Evolutionary conservation across 352 stramenopile genomes (phyloP).

Genomic region (Globisporangium parvum): DNA sequence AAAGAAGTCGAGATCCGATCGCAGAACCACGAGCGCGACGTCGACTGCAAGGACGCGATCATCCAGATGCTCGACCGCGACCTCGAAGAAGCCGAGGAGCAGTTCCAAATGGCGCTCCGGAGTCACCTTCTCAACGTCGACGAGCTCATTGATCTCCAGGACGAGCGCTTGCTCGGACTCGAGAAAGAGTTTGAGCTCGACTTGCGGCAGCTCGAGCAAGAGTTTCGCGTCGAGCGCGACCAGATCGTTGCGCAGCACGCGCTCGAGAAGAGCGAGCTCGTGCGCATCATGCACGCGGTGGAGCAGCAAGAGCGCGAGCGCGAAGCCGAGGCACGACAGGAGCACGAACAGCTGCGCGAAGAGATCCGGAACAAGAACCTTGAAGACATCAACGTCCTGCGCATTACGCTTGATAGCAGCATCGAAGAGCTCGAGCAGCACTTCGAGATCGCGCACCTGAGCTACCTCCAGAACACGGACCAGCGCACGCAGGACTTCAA

Average conservation of each 20-base stretch:
- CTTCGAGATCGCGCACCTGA: constrained; percentile 88
- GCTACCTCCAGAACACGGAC: constrained; percentile 92
- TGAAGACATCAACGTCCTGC: no score
- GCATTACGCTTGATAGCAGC: no score
- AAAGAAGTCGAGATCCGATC: constrained; percentile 91
- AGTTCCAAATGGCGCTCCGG: constrained; percentile 90
- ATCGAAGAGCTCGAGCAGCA: no score
- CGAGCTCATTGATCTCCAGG: constrained; percentile 88
- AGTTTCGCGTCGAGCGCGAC: constrained; percentile 83
- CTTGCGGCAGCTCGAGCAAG: constrained; percentile 71
- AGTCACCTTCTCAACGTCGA: constrained; percentile 90
- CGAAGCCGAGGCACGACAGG: no score
- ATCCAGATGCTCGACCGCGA: constrained; percentile 94
- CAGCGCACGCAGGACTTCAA: constrained; percentile 93
- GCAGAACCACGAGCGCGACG: constrained; percentile 94
- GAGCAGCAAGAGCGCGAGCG: no score
- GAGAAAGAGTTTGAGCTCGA: constrained; percentile 91
- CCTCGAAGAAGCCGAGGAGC: constrained; percentile 91
- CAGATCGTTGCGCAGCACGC: constrained; percentile 68
- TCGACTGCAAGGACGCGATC: constrained; percentile 92
- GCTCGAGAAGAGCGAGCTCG: constrained; percentile 23
- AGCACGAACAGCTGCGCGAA: no score
- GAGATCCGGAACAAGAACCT: no score
- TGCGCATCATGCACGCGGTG: no score
- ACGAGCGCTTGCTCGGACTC: constrained; percentile 79